Conservation (phyloP, 2,329 filamentous ascomycete genomes). For the Mycosphaerella sp. region DNA sequence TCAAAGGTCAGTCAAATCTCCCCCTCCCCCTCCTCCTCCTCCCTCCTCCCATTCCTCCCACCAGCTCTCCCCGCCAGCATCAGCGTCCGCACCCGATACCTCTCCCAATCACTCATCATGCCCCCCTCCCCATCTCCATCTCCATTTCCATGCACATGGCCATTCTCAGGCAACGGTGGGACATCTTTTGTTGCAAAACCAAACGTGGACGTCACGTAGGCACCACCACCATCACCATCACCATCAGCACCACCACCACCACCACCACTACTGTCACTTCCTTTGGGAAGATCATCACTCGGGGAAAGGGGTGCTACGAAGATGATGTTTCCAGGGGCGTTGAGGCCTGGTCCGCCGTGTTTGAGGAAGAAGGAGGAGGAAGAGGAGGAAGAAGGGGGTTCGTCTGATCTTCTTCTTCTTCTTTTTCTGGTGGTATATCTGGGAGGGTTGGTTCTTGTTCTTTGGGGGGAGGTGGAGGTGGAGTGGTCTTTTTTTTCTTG, state of each 20-base stretch:
- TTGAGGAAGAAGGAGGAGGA: neutral
- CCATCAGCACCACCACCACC: too few species aligned
- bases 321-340: slow-evolving; percentile 2
- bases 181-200: neutral
- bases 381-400: neutral
- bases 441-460: neutral
- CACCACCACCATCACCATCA: too few species aligned
- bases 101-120: slow-evolving; percentile 1
- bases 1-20: too few species aligned
- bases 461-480: neutral
- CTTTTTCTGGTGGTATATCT: neutral
- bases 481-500: neutral
- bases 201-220: neutral
- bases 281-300: too few species aligned
- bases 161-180: slow-evolving; percentile 2
- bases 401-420: too few species aligned
- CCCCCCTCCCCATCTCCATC: too few species aligned
- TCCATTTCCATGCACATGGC: slow-evolving; percentile 4
- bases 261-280: too few species aligned
- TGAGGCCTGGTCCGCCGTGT: slow-evolving; percentile 1
- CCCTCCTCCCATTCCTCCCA: too few species aligned
- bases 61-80: too few species aligned
- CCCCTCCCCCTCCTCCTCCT: too few species aligned
- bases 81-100: neutral
- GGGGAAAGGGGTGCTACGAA: too few species aligned